phyloP scores from a whole-genome alignment of 2,329 filamentous ascomycete genomes.

The Venturia pyrina region DNA sequence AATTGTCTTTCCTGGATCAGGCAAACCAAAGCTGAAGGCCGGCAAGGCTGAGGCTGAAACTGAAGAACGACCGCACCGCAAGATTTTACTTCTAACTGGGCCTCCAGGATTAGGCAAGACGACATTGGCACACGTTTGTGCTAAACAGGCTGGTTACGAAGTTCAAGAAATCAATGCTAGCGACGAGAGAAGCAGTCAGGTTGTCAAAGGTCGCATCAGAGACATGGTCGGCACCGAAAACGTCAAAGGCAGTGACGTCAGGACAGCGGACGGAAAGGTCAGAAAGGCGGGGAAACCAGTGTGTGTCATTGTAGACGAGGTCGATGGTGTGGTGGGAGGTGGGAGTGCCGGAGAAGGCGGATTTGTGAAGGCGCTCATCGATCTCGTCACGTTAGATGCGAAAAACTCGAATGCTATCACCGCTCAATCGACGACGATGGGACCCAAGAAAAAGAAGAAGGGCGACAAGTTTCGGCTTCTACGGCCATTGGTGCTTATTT shows the following conservation, averaged over 20 bases:
- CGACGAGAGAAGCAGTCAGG: conserved; percentile 80
- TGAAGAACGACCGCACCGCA: conserved; percentile 70
- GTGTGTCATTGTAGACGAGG: conserved; percentile 92
- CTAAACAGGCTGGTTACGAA: conserved; percentile 89
- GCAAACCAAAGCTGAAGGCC: conserved; percentile 45
- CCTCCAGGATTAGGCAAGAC: conserved; percentile 94
- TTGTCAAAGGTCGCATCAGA: conserved; percentile 83
- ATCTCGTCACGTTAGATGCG: conserved; percentile 77
- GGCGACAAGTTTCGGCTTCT: conserved; percentile 80
- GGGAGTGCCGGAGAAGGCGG: conserved; percentile 68
- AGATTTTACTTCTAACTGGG: conserved; percentile 82
- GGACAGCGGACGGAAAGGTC: conserved; percentile 42
- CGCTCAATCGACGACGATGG: conserved; percentile 15
- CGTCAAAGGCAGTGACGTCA: conserved; percentile 61
- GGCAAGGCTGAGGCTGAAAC: conserved; percentile 32
- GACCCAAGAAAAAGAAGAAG: conserved; percentile 53
- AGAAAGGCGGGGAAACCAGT: conserved; percentile 73
- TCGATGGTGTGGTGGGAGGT: conserved; percentile 81
- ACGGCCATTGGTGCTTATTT: conserved; percentile 84
- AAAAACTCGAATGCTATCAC: conserved; percentile 50
- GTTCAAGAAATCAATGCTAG: conserved; percentile 97
- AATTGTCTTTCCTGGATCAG: conserved; percentile 74
- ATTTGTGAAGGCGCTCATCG: conserved; percentile 89
- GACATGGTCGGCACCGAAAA: conserved; percentile 92
- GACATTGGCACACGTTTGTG: conserved; percentile 91